phyloP scores from a whole-genome alignment of 371 early-diverging fungal species.

The Lichtheimia ramosa region DNA sequence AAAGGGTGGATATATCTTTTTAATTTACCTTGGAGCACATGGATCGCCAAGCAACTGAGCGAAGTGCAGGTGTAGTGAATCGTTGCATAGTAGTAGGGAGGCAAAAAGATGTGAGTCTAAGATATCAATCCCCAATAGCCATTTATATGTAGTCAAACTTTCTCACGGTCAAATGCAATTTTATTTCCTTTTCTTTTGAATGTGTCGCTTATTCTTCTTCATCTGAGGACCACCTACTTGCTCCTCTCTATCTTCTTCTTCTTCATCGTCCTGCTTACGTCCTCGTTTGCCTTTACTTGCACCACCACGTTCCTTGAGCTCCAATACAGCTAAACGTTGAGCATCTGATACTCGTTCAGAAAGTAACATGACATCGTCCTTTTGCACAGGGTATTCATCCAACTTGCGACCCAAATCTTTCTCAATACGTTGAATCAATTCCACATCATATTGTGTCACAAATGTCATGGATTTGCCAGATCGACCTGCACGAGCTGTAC shows the following conservation, averaged over 20 bases:
- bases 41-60: neutral
- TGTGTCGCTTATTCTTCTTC: neutral
- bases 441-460: slow-evolving; percentile 97
- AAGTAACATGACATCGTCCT: slow-evolving; percentile 84
- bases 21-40: too few relatives aligned
- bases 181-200: slow-evolving; percentile 2
- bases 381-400: slow-evolving; percentile 78
- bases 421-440: slow-evolving; percentile 92
- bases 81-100: neutral
- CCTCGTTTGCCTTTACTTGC: slow-evolving; percentile 56
- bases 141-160: neutral
- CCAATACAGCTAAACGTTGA: slow-evolving; percentile 76
- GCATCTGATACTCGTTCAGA: slow-evolving; percentile 95
- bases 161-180: neutral
- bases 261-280: slow-evolving; percentile 48
- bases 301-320: slow-evolving; percentile 65
- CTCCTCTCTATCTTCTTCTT: slow-evolving; percentile 52
- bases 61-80: neutral
- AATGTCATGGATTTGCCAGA: slow-evolving; percentile 93
- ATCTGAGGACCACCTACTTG: slow-evolving; percentile 7
- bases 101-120: neutral
- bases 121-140: neutral
- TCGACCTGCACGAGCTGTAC: slow-evolving; percentile 96
- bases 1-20: too few relatives aligned
- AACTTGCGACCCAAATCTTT: slow-evolving; percentile 85